Evolutionary conservation across 208 protist species (phyloP), one percentile per base, ranked within the genome.

Genomic region (Trypanosoma vivax): DNA sequence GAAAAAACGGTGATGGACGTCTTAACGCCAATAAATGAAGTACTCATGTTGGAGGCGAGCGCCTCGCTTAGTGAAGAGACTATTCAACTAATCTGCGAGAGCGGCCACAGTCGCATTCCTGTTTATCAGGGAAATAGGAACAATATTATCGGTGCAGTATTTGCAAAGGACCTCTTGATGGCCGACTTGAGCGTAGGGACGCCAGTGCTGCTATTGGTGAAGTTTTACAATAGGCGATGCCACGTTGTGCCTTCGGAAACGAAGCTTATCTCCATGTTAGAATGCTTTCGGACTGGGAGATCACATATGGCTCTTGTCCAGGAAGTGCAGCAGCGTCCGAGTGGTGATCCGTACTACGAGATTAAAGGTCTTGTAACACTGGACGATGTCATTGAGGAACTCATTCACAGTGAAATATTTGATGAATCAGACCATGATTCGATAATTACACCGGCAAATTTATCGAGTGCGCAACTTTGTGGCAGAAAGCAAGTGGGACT

Each of bases 371-470:
- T 98, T 43, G 88, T 97, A 7, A 97, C 96, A 31, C 84, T 98
- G 62, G 97, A 99, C 60, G 97, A 99, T 59, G 75, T 99, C 30
- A 95, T 98, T 45, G 96, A 98, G 65, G 92, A 98, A 59, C 91
- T 99, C 40, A 96, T 99, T 59, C 83, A 94, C 62, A 94, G 93
- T 46, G 96, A 98, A 67, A 98, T 98, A 65, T 87, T 97, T 24
- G 96, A 98, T 70, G 96, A 98, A 74, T 95, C 92, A 47, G 96
- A 98, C 66, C 52, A 74, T 9, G 83, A 75, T 50, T 81, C 83
- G 10, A 62, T 70, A 5, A 39, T 50, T 21, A 34, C 60, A 5
- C 27, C 34, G 0, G 25, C 42, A 30, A 37, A 39, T 10, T 37
- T 54, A 41, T 58, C 41, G 23, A 24, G 49, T 40, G 1, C 41